Conservation (phyloP, 139 green algal genomes). For the Micractinium sp. region DNA sequence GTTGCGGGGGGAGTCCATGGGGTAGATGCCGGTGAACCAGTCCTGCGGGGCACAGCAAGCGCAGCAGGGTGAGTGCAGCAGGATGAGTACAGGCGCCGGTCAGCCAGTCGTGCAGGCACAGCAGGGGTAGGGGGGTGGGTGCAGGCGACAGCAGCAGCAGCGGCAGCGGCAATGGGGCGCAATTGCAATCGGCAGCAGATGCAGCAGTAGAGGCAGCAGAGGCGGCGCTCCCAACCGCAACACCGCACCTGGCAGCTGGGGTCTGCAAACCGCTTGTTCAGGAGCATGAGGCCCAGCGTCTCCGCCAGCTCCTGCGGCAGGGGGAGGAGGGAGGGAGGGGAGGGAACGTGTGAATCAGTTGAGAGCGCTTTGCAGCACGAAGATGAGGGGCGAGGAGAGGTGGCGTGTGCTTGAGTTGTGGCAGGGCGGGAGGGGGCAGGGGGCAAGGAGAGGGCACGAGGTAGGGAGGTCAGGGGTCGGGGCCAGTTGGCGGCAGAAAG, state of each 20-base stretch:
- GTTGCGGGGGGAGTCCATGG: constrained; percentile 82
- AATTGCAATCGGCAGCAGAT: no score
- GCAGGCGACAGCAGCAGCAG: not conserved
- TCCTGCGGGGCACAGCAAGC: constrained; percentile 22
- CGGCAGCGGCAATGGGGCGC: not conserved
- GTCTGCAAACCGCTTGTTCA: constrained; percentile 90
- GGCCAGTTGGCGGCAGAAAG: no score
- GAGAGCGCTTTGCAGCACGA: constrained; percentile 41
- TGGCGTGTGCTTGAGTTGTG: not conserved
- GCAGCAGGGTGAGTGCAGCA: not conserved
- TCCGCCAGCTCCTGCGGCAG: constrained; percentile 88
- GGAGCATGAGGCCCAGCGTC: constrained; percentile 85
- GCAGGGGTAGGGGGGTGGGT: not conserved
- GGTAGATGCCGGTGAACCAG: constrained; percentile 90
- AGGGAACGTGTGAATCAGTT: not conserved
- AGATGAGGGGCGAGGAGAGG: not conserved
- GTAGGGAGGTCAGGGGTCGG: no score
- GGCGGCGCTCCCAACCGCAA: not conserved
- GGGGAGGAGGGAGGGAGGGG: not conserved
- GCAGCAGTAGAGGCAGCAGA: no score
- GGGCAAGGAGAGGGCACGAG: no score
- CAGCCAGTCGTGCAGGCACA: constrained; percentile 54
- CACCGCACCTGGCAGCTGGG: constrained; percentile 42
- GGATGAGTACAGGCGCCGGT: constrained; percentile 51
- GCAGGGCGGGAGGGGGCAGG: no score